phyloP scores from a whole-genome alignment of 805 yeast genomes.

The Metschnikowia drakensbergensis region DNA sequence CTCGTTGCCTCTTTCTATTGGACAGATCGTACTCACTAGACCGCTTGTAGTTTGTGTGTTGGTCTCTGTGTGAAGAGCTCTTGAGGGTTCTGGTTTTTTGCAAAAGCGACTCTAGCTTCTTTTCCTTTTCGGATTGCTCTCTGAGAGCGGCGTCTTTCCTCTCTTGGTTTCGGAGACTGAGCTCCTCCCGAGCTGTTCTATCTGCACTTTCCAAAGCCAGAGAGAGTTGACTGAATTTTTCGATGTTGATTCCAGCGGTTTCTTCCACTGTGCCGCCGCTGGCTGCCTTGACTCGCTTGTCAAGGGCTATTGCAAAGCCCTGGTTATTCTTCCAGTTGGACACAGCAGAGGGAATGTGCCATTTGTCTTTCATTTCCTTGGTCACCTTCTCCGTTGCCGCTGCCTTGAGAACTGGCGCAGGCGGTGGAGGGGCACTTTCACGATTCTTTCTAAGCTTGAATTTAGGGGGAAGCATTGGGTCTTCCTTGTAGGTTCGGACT shows the following conservation, averaged over 20 bases:
- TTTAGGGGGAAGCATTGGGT: conserved; percentile 84
- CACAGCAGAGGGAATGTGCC: conserved; percentile 88
- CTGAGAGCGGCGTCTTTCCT: conserved; percentile 21
- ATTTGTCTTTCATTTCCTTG: conserved; percentile 67
- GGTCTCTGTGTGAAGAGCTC: neutral
- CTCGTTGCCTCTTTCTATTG: conserved; percentile 12
- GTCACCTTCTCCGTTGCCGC: conserved; percentile 48
- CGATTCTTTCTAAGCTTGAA: conserved; percentile 72
- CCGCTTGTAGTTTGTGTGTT: neutral
- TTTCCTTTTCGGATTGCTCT: conserved; percentile 30
- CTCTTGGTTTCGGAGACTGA: conserved; percentile 25
- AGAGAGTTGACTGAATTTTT: conserved; percentile 59
- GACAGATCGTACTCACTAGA: conserved; percentile 3
- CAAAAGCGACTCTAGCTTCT: conserved; percentile 27
- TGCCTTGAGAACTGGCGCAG: conserved; percentile 63
- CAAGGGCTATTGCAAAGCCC: conserved; percentile 80
- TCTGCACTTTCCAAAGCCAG: conserved; percentile 57
- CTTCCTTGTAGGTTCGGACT: conserved; percentile 64
- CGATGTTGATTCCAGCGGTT: conserved; percentile 42
- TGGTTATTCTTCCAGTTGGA: conserved; percentile 96
- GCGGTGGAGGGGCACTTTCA: conserved; percentile 55
- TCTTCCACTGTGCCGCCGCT: conserved; percentile 32
- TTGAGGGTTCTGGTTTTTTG: conserved; percentile 24
- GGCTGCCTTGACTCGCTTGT: conserved; percentile 62
- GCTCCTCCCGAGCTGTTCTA: conserved; percentile 25